Percentiles rank a stretch among this genome's conserved stretches.
Evolutionary conservation across 164 flowering plant species (phyloP).

Genomic region (Brasenia schreberi): DNA sequence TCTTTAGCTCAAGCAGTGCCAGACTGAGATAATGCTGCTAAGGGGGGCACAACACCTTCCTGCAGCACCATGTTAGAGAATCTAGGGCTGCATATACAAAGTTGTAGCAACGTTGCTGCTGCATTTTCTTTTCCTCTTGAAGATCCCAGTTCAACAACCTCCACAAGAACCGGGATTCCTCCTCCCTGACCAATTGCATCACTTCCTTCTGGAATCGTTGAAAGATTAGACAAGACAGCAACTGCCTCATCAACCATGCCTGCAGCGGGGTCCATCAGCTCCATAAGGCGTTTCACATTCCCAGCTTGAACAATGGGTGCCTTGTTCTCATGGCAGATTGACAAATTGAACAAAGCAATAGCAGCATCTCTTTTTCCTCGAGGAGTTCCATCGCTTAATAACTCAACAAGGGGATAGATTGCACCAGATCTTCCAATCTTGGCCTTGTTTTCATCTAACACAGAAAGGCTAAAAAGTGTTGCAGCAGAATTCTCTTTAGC

Average conservation of each 20-base stretch:
- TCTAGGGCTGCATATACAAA: conserved; percentile 21
- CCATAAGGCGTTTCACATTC: conserved; percentile 46
- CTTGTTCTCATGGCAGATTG: conserved; percentile 36
- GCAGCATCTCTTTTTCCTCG: conserved; percentile 73
- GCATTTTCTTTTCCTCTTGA: conserved; percentile 65
- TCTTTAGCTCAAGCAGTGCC: too few relatives aligned
- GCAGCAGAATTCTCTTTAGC: conserved; percentile 84
- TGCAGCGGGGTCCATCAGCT: conserved; percentile 44
- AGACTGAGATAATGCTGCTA: too few relatives aligned
- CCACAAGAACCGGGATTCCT: conserved; percentile 33
- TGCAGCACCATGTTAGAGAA: too few relatives aligned
- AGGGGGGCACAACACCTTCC: too few relatives aligned
- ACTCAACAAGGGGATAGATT: conserved; percentile 37
- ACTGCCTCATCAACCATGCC: conserved; percentile 65
- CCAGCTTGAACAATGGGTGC: conserved; percentile 32
- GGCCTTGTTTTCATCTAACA: conserved; percentile 47
- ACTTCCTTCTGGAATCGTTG: conserved; percentile 38
- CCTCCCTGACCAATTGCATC: conserved; percentile 31
- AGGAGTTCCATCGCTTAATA: conserved; percentile 50
- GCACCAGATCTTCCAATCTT: conserved; percentile 51
- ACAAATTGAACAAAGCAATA: conserved; percentile 52
- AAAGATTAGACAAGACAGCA: conserved; percentile 34
- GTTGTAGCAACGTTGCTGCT: conserved; percentile 37
- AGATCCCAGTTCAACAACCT: conserved; percentile 52
- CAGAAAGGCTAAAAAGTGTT: conserved; percentile 11